Percentiles rank a stretch among this genome's conserved stretches.
Conservation (phyloP, 148 eudicot genomes). For the Rhododendron kiyosumense region DNA sequence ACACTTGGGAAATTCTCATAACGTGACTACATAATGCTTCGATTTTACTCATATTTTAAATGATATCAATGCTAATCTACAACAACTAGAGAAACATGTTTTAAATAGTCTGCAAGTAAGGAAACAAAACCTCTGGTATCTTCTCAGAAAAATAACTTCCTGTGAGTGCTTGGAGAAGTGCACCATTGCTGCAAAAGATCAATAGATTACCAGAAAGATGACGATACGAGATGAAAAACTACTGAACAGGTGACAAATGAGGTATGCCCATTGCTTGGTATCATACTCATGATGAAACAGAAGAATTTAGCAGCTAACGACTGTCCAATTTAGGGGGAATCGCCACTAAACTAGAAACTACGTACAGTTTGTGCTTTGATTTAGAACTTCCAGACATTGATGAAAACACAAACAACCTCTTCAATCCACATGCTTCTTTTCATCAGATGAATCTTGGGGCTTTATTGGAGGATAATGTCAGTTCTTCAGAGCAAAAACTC, state of each 20-base stretch:
- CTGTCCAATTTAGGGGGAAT: neutral
- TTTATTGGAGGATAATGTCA: neutral
- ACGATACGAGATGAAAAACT: neutral
- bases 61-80: neutral
- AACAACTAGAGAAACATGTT: constrained; percentile 3
- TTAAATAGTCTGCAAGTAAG: neutral
- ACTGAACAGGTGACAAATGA: neutral
- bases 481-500: neutral
- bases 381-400: neutral
- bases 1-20: neutral
- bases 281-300: neutral
- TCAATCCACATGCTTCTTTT: neutral
- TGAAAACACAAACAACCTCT: neutral
- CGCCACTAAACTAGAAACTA: neutral
- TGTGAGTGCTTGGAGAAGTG: constrained; percentile 75
- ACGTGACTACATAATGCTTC: neutral
- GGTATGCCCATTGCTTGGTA: neutral
- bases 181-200: constrained; percentile 66
- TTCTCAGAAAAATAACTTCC: constrained; percentile 81
- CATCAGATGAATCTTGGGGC: neutral
- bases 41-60: neutral
- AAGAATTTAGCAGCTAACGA: neutral
- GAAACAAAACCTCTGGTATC: constrained; percentile 64
- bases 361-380: neutral
- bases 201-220: constrained; percentile 2